Percentiles rank a stretch among this genome's conserved stretches.
phyloP scores from a whole-genome alignment of 305 asterid species.

The Ajuga reptans region DNA sequence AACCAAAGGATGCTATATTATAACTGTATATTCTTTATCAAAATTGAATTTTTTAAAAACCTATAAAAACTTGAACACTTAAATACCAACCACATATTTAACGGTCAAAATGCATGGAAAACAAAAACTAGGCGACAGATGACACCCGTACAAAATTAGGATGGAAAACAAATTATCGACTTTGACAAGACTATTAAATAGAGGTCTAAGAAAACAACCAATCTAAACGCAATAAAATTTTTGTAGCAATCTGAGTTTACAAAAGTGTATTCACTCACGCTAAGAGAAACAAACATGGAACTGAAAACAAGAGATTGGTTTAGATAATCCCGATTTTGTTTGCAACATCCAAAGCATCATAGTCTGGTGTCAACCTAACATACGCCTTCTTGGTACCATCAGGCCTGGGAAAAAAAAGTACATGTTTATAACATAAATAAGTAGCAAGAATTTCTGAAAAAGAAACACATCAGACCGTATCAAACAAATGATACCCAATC shows the following conservation, averaged over 20 bases:
- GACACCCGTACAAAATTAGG: neutral
- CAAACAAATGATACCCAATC: too few species aligned
- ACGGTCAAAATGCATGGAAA: neutral
- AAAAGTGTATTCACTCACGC: slow-evolving; percentile 11
- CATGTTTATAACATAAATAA: neutral
- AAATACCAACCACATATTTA: too few species aligned
- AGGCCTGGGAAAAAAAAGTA: slow-evolving; percentile 40
- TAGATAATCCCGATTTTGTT: slow-evolving; percentile 66
- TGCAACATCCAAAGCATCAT: slow-evolving; percentile 71
- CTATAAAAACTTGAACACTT: too few species aligned
- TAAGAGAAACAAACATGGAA: neutral
- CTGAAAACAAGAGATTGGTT: neutral
- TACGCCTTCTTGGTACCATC: slow-evolving; percentile 76
- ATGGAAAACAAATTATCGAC: neutral
- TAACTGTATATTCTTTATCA: too few species aligned
- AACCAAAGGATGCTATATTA: too few species aligned
- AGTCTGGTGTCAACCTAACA: slow-evolving; percentile 63
- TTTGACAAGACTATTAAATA: neutral
- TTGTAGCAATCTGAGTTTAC: slow-evolving; percentile 16
- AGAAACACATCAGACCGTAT: too few species aligned
- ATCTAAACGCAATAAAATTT: slow-evolving; percentile 14
- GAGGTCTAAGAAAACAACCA: neutral
- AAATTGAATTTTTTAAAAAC: too few species aligned
- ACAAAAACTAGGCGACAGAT: neutral
- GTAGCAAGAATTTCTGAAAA: neutral